Percentiles rank a stretch among this genome's conserved stretches.
Evolutionary conservation across 2,329 filamentous ascomycete species (phyloP).

Genomic region (Fusarium liriodendri): DNA sequence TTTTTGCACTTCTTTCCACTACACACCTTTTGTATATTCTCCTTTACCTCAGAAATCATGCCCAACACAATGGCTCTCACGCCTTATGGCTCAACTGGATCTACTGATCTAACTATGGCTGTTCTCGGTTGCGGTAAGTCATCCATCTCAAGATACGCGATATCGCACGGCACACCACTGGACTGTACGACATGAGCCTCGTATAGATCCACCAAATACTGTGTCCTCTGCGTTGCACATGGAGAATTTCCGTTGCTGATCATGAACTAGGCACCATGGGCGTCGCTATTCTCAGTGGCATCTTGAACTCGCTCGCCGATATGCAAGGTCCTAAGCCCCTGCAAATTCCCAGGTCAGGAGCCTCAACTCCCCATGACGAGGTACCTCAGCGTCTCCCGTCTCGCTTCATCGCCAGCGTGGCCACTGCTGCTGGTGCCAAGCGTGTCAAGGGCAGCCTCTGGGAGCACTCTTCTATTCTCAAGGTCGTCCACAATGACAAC

Average conservation of each 20-base stretch:
- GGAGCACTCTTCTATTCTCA: conserved; percentile 71
- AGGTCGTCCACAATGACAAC: conserved; percentile 79
- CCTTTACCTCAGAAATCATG: conserved; percentile 30
- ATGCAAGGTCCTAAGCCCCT: conserved; percentile 60
- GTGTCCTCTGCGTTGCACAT: neutral
- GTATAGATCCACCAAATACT: conserved; percentile 5
- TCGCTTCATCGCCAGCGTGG: conserved; percentile 85
- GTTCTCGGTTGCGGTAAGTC: conserved; percentile 83
- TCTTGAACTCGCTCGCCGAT: conserved; percentile 75
- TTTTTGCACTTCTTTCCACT: conserved; percentile 10
- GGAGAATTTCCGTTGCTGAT: conserved; percentile 19
- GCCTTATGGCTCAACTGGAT: conserved; percentile 50
- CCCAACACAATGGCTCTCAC: conserved; percentile 44
- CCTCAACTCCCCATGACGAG: conserved; percentile 58
- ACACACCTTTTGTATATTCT: conserved; percentile 3
- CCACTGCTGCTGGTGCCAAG: conserved; percentile 74
- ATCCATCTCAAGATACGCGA: conserved; percentile 3
- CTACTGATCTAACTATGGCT: conserved; percentile 74
- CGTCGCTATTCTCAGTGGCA: conserved; percentile 83
- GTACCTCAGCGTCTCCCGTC: conserved; percentile 72
- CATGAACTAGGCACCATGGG: conserved; percentile 78
- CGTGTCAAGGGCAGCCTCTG: conserved; percentile 74
- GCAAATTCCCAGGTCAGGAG: conserved; percentile 54
- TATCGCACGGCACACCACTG: neutral
- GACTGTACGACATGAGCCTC: neutral